Evolutionary conservation across 1,284 basidiomycete genomes (phyloP).

Genomic region (Malassezia pachydermatis): DNA sequence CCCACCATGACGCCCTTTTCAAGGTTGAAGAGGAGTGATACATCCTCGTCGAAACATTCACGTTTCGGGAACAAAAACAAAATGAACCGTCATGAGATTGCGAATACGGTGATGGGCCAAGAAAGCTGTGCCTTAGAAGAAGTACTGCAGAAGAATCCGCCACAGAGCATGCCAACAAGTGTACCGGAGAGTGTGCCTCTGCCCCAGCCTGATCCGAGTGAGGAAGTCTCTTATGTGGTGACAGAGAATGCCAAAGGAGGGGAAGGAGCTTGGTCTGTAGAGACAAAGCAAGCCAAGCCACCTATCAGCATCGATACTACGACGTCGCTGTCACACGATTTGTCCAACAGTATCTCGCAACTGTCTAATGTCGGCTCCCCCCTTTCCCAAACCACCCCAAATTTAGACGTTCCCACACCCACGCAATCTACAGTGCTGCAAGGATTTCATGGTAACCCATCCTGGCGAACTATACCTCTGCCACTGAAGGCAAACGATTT

Average conservation of each 20-base stretch:
- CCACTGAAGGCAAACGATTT: neutral
- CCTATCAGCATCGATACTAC: too few species aligned
- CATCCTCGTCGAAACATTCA: neutral
- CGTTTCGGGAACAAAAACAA: neutral
- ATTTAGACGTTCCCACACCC: neutral
- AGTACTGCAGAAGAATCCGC: neutral
- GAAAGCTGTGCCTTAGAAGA: neutral
- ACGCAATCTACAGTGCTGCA: neutral
- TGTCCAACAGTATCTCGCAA: neutral
- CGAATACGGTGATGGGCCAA: constrained; percentile 2
- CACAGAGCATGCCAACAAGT: neutral
- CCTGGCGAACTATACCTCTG: too few species aligned
- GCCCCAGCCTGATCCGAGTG: neutral
- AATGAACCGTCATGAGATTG: constrained; percentile 15
- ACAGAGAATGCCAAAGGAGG: neutral
- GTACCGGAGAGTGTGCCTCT: neutral
- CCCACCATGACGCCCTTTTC: neutral
- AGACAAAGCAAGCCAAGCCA: neutral
- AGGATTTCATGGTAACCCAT: too few species aligned
- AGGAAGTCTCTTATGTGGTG: neutral
- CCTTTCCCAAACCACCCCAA: neutral
- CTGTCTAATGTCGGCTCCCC: neutral
- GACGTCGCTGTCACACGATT: too few species aligned
- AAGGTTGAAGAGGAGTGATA: constrained; percentile 4
- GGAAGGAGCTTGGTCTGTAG: too few species aligned